A percentile compares a stretch with the other conserved stretches of the same genome.
Evolutionary conservation across 352 stramenopile genomes (phyloP).

Genomic region (Phytophthora pluvialis): DNA sequence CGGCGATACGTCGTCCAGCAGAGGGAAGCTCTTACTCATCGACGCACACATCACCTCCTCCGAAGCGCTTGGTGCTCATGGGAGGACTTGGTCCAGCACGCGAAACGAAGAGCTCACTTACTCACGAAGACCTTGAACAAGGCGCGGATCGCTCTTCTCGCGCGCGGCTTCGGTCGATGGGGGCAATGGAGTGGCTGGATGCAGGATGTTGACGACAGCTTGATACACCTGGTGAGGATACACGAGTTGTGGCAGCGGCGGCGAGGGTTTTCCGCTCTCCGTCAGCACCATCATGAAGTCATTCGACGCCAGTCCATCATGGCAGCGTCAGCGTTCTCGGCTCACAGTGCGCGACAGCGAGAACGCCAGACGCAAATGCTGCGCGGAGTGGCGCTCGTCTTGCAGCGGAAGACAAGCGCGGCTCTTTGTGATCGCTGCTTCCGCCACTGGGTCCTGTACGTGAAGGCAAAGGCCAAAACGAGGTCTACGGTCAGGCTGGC

Average conservation of each 20-base stretch:
- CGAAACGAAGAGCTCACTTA: slow-evolving; percentile 16
- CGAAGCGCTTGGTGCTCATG: slow-evolving; percentile 23
- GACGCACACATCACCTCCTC: slow-evolving; percentile 4
- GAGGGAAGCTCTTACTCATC: not conserved
- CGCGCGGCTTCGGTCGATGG: slow-evolving; percentile 20
- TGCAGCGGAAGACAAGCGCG: slow-evolving; percentile 32
- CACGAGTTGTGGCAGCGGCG: slow-evolving; percentile 21
- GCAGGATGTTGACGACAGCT: slow-evolving; percentile 4
- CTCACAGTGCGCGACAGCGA: slow-evolving; percentile 38
- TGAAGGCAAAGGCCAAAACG: slow-evolving; percentile 14
- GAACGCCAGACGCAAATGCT: slow-evolving; percentile 41
- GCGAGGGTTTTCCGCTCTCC: slow-evolving; percentile 28
- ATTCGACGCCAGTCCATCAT: slow-evolving; percentile 47
- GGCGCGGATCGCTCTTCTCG: slow-evolving; percentile 4
- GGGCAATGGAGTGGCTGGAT: slow-evolving; percentile 15
- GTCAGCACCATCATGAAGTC: slow-evolving; percentile 26
- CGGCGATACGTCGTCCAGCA: slow-evolving; percentile 19
- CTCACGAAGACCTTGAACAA: slow-evolving; percentile 7
- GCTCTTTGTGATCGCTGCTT: slow-evolving; percentile 25
- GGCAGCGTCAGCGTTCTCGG: slow-evolving; percentile 29
- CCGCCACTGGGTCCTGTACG: slow-evolving; percentile 25
- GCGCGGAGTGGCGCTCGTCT: slow-evolving; percentile 27
- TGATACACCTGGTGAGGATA: slow-evolving; percentile 24
- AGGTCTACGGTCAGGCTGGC: slow-evolving; percentile 9
- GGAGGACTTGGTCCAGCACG: slow-evolving; percentile 1